Percentiles rank a stretch among this genome's conserved stretches.
phyloP scores from a whole-genome alignment of 2,329 filamentous ascomycete genomes.

The Aspergillus sp. region DNA sequence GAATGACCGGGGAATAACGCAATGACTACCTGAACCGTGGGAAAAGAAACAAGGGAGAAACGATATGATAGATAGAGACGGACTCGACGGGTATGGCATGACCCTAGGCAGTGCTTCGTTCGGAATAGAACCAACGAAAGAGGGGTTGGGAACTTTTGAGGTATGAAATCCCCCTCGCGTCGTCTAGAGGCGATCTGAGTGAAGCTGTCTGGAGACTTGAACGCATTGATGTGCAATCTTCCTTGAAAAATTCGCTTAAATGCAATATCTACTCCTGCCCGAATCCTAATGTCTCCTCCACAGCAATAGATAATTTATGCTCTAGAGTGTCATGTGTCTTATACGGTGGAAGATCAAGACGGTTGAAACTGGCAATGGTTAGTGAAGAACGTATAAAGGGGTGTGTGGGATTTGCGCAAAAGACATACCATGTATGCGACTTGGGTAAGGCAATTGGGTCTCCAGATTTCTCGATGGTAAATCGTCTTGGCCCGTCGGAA shows the following conservation, averaged over 20 bases:
- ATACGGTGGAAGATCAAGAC: slow-evolving; percentile 90
- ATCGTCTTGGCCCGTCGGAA: slow-evolving; percentile 89
- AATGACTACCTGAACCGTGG: slow-evolving; percentile 5
- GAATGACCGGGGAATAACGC: slow-evolving; percentile 5
- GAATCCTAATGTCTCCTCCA: slow-evolving; percentile 98
- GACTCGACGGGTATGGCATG: slow-evolving; percentile 3
- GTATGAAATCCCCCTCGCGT: not conserved
- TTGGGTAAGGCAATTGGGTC: slow-evolving; percentile 90
- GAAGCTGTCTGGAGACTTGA: not conserved
- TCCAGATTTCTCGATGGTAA: slow-evolving; percentile 97
- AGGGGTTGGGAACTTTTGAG: not conserved
- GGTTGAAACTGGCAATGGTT: slow-evolving; percentile 73
- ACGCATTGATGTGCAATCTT: slow-evolving; percentile 13
- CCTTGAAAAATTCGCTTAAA: slow-evolving; percentile 1
- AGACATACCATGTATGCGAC: slow-evolving; percentile 89
- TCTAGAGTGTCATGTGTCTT: slow-evolving; percentile 83
- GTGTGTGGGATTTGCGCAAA: not conserved
- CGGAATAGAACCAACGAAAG: not conserved
- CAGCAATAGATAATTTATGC: slow-evolving; percentile 89
- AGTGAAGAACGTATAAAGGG: not conserved
- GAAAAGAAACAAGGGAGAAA: not conserved
- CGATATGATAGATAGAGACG: not conserved
- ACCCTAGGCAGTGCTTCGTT: slow-evolving; percentile 3
- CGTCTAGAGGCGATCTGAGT: not conserved
- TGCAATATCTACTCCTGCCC: slow-evolving; percentile 75